Percentiles rank a stretch among this genome's conserved stretches.
Evolutionary conservation across 2,329 filamentous ascomycete genomes (phyloP).

Genomic region (Ambrosiella cleistominuta): DNA sequence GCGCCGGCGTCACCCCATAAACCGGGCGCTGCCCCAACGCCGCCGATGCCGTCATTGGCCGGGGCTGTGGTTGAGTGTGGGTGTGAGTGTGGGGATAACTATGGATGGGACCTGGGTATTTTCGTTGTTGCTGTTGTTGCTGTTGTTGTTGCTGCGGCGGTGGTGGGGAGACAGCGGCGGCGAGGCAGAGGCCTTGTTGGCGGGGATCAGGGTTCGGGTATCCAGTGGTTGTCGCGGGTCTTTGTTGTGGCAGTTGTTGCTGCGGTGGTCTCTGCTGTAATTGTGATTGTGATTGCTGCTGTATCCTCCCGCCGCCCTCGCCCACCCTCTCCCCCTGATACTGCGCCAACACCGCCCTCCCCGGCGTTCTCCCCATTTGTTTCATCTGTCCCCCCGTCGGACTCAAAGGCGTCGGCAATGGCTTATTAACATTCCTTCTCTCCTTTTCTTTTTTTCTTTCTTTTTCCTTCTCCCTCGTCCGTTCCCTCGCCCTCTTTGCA

Average conservation of each 20-base stretch:
- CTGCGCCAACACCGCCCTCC: neutral
- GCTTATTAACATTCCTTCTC: neutral
- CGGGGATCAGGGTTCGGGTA: neutral
- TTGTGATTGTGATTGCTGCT: neutral
- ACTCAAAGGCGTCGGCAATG: neutral
- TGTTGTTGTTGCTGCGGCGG: neutral
- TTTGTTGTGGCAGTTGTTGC: neutral
- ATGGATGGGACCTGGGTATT: too few species aligned
- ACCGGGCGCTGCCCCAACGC: neutral
- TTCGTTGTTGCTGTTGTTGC: neutral
- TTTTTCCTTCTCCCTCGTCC: neutral
- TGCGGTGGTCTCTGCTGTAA: neutral
- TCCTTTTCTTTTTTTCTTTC: neutral
- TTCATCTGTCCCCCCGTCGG: neutral
- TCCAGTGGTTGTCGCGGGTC: neutral
- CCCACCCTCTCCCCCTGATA: neutral
- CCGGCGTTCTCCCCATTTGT: neutral
- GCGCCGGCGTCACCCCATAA: neutral
- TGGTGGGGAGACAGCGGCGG: neutral
- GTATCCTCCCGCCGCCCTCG: neutral
- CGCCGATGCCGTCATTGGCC: neutral
- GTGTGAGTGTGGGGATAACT: too few species aligned
- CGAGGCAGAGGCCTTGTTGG: neutral
- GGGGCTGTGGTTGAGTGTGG: too few species aligned
- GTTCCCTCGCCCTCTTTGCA: neutral